Conservation (phyloP, 306 rosid species). For the Cicer bijugum region DNA sequence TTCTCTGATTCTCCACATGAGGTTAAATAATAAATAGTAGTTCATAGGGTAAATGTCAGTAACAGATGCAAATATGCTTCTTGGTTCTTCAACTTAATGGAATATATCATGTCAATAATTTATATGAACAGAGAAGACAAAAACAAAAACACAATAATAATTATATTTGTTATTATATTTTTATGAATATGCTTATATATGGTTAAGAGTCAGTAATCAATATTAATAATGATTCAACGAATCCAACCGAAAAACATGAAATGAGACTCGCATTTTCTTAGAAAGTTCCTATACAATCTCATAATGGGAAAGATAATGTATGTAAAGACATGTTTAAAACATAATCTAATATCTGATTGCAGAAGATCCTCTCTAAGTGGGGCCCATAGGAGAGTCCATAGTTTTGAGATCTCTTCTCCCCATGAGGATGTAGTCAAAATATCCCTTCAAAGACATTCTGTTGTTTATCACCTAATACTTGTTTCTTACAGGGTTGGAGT, state of each 20-base stretch:
- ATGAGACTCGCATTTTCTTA: slow-evolving; percentile 37
- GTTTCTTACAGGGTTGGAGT: slow-evolving; percentile 13
- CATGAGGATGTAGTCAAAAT: slow-evolving; percentile 49
- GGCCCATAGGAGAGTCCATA: slow-evolving; percentile 14
- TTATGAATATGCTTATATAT: slow-evolving; percentile 26
- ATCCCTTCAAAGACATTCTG: slow-evolving; percentile 56
- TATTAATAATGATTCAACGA: slow-evolving; percentile 39
- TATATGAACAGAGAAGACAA: slow-evolving; percentile 30
- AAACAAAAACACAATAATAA: slow-evolving; percentile 18
- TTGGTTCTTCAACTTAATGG: slow-evolving; percentile 10
- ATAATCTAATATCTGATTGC: slow-evolving; percentile 27
- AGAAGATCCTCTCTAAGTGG: slow-evolving; percentile 19
- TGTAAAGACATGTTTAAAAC: slow-evolving; percentile 38
- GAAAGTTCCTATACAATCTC: slow-evolving; percentile 39
- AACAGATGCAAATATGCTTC: not conserved
- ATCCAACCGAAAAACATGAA: slow-evolving; percentile 36
- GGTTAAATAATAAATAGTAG: slow-evolving; percentile 10
- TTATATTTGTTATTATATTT: slow-evolving; percentile 19
- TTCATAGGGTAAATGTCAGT: not conserved
- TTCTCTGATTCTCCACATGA: slow-evolving; percentile 3
- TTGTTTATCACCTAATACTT: slow-evolving; percentile 42
- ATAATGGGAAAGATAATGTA: not conserved
- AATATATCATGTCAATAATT: slow-evolving; percentile 17
- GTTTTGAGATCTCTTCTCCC: slow-evolving; percentile 29
- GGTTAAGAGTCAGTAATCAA: slow-evolving; percentile 13